These are phyloP conservation scores for Populus davidiana DNA, from an alignment of 345 rosid species.

Conservation along the genomic window DNA sequence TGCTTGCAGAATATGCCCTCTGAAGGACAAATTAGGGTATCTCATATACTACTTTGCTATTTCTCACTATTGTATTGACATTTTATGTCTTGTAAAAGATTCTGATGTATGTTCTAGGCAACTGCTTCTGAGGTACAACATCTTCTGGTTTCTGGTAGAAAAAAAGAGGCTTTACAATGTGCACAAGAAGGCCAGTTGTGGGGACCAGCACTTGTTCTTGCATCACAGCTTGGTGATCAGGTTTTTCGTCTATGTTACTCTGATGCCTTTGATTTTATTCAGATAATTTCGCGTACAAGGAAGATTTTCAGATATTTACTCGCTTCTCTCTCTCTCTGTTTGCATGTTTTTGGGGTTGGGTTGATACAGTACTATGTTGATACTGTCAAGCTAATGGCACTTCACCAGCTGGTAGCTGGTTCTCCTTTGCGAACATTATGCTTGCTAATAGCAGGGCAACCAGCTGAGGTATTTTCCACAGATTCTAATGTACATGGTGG, in stretches of 20 bases:
- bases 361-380: slow-evolving; percentile 80
- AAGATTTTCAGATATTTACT: background rate
- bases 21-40: slow-evolving; percentile 81
- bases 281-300: slow-evolving; percentile 11
- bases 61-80: background rate
- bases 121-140: slow-evolving; percentile 89
- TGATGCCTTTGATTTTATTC: background rate
- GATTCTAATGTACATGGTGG: slow-evolving; percentile 30
- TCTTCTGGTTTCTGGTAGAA: slow-evolving; percentile 93
- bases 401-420: slow-evolving; percentile 82
- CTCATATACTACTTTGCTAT: slow-evolving; percentile 11
- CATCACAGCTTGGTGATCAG: slow-evolving; percentile 95
- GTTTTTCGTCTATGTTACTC: slow-evolving; percentile 36
- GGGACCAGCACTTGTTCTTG: slow-evolving; percentile 98
- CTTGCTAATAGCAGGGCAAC: slow-evolving; percentile 95
- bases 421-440: slow-evolving; percentile 96
- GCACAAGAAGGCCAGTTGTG: slow-evolving; percentile 96
- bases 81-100: slow-evolving; percentile 13
- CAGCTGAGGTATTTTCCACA: slow-evolving; percentile 77
- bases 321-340: slow-evolving; percentile 1
- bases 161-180: slow-evolving; percentile 69
- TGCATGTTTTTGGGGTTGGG: slow-evolving; percentile 8
- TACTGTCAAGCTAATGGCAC: slow-evolving; percentile 96
- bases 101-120: slow-evolving; percentile 47
- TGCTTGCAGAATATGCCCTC: slow-evolving; percentile 86